Evolutionary conservation across 2,329 filamentous ascomycete genomes (phyloP), one percentile per base, ranked within the genome.

Genomic region (Ambrosiella xylebori): DNA sequence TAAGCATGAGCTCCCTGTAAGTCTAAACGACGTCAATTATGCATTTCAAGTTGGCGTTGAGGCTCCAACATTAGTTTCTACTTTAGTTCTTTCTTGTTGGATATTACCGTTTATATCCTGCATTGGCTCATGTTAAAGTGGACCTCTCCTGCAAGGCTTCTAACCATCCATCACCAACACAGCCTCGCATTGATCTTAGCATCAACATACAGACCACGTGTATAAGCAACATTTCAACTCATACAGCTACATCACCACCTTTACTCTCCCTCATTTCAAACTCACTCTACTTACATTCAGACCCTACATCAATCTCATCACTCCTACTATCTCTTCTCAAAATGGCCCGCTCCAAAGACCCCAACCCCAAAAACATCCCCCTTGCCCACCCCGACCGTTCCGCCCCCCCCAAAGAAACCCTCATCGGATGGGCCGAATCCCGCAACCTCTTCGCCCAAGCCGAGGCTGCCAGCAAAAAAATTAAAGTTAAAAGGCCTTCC

Each of bases 381-480:
- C 75, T 89, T 60, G 71, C 73, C 56, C 81, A 86, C n/a, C 85
- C 86, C 38, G 82, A 88, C 69, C 79, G 82, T 61, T 80, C 79
- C 55, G 77, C 69, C 1, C 82, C 69, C 1, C 71, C 71, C 4
- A 75, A 80, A 49, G 77, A 84, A 68, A 91, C 86, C 0, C 74
- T 93, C n/a, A 74, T 89, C 60, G 75, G 90, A 59, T 67, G 90
- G 37, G 86, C 86, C 60, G 75, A 84, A 57, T 77, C 87, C 62
- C 76, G 78, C 63, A 67, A 80, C 66, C 70, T 85, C 63, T 73
- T 82, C 67, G 70, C 72, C 57, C 69, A 75, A 68, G 72, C 75
- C n/a, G 70, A 73, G 65, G 62, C 39, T 65, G 70, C 59, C 50
- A 64, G 44, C 11, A 47, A 47, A 47, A 47, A 66, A 58, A 65